A percentile compares a stretch with the other conserved stretches of the same genome.
These are phyloP conservation scores for Russula sp. DNA, from an alignment of 768 basidiomycete genomes.

Conservation along the genomic window DNA sequence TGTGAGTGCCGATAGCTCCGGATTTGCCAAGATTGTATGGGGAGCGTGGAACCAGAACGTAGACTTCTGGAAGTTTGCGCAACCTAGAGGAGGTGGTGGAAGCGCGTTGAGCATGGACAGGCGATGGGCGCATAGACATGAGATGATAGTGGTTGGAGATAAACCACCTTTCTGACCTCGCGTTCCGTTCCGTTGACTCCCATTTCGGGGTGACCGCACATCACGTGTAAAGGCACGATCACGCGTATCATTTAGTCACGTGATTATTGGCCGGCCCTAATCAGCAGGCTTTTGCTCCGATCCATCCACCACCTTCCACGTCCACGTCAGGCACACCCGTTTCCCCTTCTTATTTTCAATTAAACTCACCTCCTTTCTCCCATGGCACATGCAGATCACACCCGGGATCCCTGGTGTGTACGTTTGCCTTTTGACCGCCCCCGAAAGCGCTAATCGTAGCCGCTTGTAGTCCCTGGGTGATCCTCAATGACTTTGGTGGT, in stretches of 20 bases:
- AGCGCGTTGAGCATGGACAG: slow-evolving; percentile 15
- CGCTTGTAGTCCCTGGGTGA: slow-evolving; percentile 83
- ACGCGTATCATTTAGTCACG: background rate
- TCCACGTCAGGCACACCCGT: slow-evolving; percentile 11
- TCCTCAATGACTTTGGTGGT: slow-evolving; percentile 96
- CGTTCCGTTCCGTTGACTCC: slow-evolving; percentile 8
- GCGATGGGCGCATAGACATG: slow-evolving; percentile 10
- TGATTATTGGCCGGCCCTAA: slow-evolving; percentile 13
- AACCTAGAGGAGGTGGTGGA: slow-evolving; percentile 25
- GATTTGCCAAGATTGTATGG: slow-evolving; percentile 31
- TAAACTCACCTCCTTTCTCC: slow-evolving; percentile 11
- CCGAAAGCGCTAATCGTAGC: slow-evolving; percentile 8
- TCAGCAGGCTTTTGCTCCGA: background rate
- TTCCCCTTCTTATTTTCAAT: slow-evolving; percentile 19
- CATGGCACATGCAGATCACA: slow-evolving; percentile 91
- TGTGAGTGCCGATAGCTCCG: slow-evolving; percentile 22
- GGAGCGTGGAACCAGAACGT: slow-evolving; percentile 54
- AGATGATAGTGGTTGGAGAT: slow-evolving; percentile 9
- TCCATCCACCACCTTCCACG: background rate
- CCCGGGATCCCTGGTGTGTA: slow-evolving; percentile 83
- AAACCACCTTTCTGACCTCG: slow-evolving; percentile 12
- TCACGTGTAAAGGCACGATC: background rate
- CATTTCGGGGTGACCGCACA: background rate
- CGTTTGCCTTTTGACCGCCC: background rate
- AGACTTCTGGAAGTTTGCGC: slow-evolving; percentile 43